Conservation (phyloP, 768 basidiomycete species). For the Glaciozyma martinii region DNA sequence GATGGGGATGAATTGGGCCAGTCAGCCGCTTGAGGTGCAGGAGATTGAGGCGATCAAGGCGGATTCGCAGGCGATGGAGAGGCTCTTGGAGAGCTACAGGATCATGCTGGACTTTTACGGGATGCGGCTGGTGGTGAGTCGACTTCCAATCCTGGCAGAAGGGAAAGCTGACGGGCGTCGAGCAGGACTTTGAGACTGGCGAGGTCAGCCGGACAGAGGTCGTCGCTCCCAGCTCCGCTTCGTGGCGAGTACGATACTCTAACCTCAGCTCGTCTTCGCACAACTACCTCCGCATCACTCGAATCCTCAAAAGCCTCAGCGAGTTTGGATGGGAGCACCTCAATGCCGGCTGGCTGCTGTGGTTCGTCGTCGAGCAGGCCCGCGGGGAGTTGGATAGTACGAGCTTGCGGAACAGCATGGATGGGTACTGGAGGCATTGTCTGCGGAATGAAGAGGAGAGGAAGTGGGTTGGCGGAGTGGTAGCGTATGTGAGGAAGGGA, state of each 20-base stretch:
- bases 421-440: constrained; percentile 25
- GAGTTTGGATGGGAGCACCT: constrained; percentile 51
- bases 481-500: not conserved
- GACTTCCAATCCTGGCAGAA: not conserved
- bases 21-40: constrained; percentile 58
- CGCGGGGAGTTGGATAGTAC: constrained; percentile 2
- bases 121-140: constrained; percentile 51
- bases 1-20: constrained; percentile 59
- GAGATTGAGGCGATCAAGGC: constrained; percentile 54
- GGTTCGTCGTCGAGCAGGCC: constrained; percentile 56
- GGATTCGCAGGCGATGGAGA: constrained; percentile 46
- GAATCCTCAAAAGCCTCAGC: constrained; percentile 59
- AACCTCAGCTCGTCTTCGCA: constrained; percentile 55
- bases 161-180: not conserved
- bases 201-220: constrained; percentile 41
- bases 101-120: constrained; percentile 77
- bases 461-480: not conserved
- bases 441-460: constrained; percentile 20
- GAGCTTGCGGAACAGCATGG: constrained; percentile 7
- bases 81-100: constrained; percentile 49
- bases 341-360: constrained; percentile 59
- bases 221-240: not conserved
- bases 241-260: constrained; percentile 51
- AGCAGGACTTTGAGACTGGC: not conserved
- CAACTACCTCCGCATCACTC: constrained; percentile 63